phyloP scores from a whole-genome alignment of 306 rosid genomes.

The Glycine tomentella region DNA sequence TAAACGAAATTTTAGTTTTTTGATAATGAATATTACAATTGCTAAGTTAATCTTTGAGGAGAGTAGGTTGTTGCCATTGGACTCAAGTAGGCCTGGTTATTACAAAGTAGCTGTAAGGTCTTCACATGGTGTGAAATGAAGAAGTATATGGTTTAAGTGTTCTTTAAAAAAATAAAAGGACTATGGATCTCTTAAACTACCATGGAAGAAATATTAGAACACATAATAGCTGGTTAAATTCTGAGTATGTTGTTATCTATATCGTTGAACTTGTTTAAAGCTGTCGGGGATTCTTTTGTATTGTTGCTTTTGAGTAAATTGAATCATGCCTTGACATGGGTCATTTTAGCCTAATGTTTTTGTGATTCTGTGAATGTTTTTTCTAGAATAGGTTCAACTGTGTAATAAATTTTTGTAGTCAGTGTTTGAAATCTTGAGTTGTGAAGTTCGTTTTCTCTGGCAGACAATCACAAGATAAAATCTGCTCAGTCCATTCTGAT shows the following conservation, averaged over 20 bases:
- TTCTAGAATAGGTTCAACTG: conserved; percentile 3
- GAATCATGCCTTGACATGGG: conserved; percentile 19
- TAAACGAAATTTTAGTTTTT: conserved; percentile 3
- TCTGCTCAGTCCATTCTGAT: conserved; percentile 74
- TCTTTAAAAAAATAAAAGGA: not conserved
- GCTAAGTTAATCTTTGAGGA: conserved; percentile 29
- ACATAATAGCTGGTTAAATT: conserved; percentile 5
- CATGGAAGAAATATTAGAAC: conserved; percentile 25
- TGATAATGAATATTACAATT: not conserved
- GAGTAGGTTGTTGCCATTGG: conserved; percentile 12
- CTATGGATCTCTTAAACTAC: conserved; percentile 14
- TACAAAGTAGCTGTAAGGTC: conserved; percentile 6
- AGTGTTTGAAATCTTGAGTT: conserved; percentile 9
- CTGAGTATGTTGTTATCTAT: not conserved
- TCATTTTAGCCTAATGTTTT: conserved; percentile 29
- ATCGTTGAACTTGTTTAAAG: conserved; percentile 3
- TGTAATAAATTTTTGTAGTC: conserved; percentile 29
- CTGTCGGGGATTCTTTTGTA: conserved; percentile 25
- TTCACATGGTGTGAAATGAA: not conserved
- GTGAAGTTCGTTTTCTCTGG: conserved; percentile 41
- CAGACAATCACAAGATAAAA: conserved; percentile 72
- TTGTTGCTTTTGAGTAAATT: conserved; percentile 30
- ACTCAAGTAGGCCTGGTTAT: conserved; percentile 25
- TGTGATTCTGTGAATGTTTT: not conserved
- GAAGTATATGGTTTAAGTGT: conserved; percentile 9